Evolutionary conservation across 352 stramenopile genomes (phyloP), one percentile per base, ranked within the genome.

Genomic region (Phytopythium montanum): DNA sequence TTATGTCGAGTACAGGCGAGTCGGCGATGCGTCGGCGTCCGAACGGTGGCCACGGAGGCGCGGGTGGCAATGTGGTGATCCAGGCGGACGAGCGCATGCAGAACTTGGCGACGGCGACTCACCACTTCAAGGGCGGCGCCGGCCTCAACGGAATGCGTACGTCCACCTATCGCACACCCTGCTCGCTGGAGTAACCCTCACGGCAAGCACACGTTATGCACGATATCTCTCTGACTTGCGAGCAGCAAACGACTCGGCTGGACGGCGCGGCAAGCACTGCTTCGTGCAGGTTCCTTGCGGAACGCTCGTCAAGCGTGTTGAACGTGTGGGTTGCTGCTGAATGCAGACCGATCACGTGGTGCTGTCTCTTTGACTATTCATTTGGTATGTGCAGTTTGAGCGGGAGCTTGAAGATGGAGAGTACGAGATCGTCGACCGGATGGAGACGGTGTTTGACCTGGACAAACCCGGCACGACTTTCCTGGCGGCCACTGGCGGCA

Each of bases 261-360:
- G 86, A 13, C 81, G 76, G 19, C 72, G 82, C 58, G 89, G 89
- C 59, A 94, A 94, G 59, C 72, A 95, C 63, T 81, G 82, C 45
- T 57, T 85, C 13, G 72, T 97, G 12, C 87, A 89, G 56, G 86
- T 97, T 18, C 89, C 89, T 2, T 89, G 83, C 21, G 89, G 89
- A 25, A 97, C 89, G 23, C 76, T 95, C 36, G 72, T 97, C 42
- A 95, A 96, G 77, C 78, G 87, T 29, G 82, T 96, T 21, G 79
- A 94, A 29, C 85, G 85, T 23, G 75, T 89, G 72, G 42, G 76
- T 70, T 10, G 25, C 5, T 52, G 12, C 16, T 21, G 23, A 52
- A 33, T 21, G 42, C 26, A 6, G 29, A n/a, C n/a, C n/a, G n/a
- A 19, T 26, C 42, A 25, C 12, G n/a, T 36, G 23, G 0, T n/a